Percentiles rank a stretch among this genome's conserved stretches.
Conservation (phyloP, 1,284 basidiomycete genomes). For the Wolfiporia cocos region DNA sequence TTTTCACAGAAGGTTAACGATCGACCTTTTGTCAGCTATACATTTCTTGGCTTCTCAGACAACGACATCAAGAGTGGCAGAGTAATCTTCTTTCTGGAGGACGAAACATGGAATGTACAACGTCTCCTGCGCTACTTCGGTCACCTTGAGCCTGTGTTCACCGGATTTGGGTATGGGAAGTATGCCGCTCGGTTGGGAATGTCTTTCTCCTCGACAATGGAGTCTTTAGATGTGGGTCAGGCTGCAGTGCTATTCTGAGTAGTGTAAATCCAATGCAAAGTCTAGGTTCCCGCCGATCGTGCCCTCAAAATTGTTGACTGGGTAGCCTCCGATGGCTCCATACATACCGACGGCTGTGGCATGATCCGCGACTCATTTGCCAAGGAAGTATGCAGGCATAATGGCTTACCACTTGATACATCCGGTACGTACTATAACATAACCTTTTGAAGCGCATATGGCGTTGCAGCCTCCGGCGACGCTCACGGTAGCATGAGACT, state of each 20-base stretch:
- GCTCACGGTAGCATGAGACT: too few species aligned
- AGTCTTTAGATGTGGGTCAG: conserved; percentile 13
- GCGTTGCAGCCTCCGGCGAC: too few species aligned
- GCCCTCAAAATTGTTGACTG: conserved; percentile 11
- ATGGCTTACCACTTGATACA: conserved; percentile 11
- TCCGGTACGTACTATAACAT: conserved; percentile 8
- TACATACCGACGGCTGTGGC: conserved; percentile 19
- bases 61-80: conserved; percentile 16
- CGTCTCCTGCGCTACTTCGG: conserved; percentile 12
- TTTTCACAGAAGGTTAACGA: background rate
- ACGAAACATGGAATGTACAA: conserved; percentile 14
- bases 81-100: conserved; percentile 18
- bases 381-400: conserved; percentile 8
- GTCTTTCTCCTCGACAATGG: conserved; percentile 19
- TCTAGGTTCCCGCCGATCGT: conserved; percentile 11
- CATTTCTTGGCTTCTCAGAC: conserved; percentile 17
- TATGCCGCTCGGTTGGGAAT: conserved; percentile 18
- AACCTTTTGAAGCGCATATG: too few species aligned
- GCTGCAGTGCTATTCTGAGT: background rate
- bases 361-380: conserved; percentile 18
- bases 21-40: conserved; percentile 12
- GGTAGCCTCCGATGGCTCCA: conserved; percentile 13
- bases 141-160: conserved; percentile 15
- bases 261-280: background rate
- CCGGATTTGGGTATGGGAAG: conserved; percentile 16